phyloP scores from a whole-genome alignment of 352 stramenopile genomes.

The Globisporangium camurandrum region DNA sequence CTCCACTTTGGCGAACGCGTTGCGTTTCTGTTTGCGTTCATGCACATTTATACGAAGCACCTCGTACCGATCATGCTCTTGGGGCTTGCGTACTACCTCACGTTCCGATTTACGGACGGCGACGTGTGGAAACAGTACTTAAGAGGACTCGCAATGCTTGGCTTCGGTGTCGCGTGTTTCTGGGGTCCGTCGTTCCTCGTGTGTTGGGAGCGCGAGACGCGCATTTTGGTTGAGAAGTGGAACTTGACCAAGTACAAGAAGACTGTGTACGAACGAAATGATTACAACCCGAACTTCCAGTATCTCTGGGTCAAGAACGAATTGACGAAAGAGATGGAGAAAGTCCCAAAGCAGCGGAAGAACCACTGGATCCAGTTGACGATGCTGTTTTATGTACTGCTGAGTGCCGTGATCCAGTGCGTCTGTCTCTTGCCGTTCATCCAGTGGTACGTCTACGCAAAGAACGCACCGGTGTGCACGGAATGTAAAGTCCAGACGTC shows the following conservation, averaged over 20 bases:
- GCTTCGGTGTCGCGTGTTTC: constrained; percentile 67
- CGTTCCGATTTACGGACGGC: constrained; percentile 51
- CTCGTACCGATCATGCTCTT: constrained; percentile 57
- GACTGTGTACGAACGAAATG: constrained; percentile 84
- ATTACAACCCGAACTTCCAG: constrained; percentile 80
- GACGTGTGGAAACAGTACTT: constrained; percentile 69
- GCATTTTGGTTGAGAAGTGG: constrained; percentile 84
- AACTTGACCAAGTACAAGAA: constrained; percentile 86
- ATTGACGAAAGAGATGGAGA: constrained; percentile 86
- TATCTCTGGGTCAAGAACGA: constrained; percentile 85
- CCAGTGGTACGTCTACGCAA: constrained; percentile 87
- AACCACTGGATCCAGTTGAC: constrained; percentile 82
- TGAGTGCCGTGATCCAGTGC: constrained; percentile 71
- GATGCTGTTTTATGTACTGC: constrained; percentile 79
- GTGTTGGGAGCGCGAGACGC: constrained; percentile 83
- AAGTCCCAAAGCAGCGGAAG: constrained; percentile 73
- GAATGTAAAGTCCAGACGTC: constrained; percentile 27
- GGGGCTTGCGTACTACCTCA: constrained; percentile 71
- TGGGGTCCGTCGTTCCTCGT: constrained; percentile 80
- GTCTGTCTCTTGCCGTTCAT: constrained; percentile 83
- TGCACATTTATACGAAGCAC: constrained; percentile 88
- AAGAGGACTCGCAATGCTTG: constrained; percentile 55
- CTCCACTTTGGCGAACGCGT: constrained; percentile 85
- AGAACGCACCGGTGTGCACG: constrained; percentile 69
- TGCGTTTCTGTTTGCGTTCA: constrained; percentile 86